Evolutionary conservation across 495 filamentous ascomycete species (phyloP).

Genomic region (Xylaria palmicola): DNA sequence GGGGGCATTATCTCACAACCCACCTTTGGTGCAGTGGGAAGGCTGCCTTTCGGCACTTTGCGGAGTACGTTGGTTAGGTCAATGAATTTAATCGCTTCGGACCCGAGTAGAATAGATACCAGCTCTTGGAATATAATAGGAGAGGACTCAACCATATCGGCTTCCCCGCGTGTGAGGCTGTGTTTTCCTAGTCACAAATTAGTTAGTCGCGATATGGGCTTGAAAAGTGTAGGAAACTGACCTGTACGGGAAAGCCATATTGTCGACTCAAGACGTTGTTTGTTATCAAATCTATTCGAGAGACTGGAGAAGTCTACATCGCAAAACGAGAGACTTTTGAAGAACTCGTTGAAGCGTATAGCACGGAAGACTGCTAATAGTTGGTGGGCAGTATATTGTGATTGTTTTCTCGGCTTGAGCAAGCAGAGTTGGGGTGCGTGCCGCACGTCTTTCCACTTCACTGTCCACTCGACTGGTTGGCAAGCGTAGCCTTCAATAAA

Average conservation of each 20-base stretch:
- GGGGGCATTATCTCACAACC: slow-evolving; percentile 74
- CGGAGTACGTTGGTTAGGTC: slow-evolving; percentile 40
- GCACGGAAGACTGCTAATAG: slow-evolving; percentile 83
- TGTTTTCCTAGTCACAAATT: slow-evolving; percentile 23
- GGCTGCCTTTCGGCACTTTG: slow-evolving; percentile 9
- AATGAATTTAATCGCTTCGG: slow-evolving; percentile 44
- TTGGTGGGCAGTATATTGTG: slow-evolving; percentile 69
- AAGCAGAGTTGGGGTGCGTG: slow-evolving; percentile 83
- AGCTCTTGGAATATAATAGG: slow-evolving; percentile 47
- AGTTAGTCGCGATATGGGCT: neutral
- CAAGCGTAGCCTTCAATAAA: slow-evolving; percentile 79
- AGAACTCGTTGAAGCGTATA: slow-evolving; percentile 88
- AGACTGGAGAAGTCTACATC: slow-evolving; percentile 60
- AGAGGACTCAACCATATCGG: slow-evolving; percentile 36
- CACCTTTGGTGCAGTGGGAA: neutral
- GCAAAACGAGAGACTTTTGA: slow-evolving; percentile 79
- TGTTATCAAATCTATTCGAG: slow-evolving; percentile 32
- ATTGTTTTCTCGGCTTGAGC: slow-evolving; percentile 60
- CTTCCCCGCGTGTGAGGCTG: slow-evolving; percentile 32
- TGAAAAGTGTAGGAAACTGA: slow-evolving; percentile 9
- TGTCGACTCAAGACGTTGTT: slow-evolving; percentile 26
- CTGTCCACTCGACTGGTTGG: slow-evolving; percentile 72
- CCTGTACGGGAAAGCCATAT: slow-evolving; percentile 32
- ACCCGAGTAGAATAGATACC: slow-evolving; percentile 46
- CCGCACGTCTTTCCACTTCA: slow-evolving; percentile 68